Percentiles rank a stretch among this genome's conserved stretches.
phyloP scores from a whole-genome alignment of 805 yeast genomes.

The Trichomonascus vanleenenianus region DNA sequence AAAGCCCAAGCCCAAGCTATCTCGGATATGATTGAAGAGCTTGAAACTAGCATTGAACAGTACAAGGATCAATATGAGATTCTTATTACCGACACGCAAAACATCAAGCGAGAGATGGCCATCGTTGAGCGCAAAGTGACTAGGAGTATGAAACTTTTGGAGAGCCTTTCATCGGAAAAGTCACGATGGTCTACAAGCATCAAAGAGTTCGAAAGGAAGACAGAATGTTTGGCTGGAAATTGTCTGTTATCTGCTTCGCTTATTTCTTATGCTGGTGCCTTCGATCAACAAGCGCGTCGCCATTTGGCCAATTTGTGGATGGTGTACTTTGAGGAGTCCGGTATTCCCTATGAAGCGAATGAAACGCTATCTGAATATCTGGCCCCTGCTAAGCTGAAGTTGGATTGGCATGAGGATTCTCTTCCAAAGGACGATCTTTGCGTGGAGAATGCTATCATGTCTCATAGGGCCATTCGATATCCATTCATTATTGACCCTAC shows the following conservation, averaged over 20 bases:
- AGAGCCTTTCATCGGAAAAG: conserved; percentile 58
- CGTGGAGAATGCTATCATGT: conserved; percentile 54
- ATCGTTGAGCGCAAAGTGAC: conserved; percentile 50
- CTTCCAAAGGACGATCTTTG: conserved; percentile 52
- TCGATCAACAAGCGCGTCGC: conserved; percentile 43
- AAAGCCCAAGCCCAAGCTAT: conserved; percentile 66
- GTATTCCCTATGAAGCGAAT: conserved; percentile 33
- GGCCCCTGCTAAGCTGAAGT: conserved; percentile 33
- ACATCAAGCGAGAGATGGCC: conserved; percentile 62
- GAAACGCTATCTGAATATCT: conserved; percentile 30
- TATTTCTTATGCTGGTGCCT: conserved; percentile 50
- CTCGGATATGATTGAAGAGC: conserved; percentile 70
- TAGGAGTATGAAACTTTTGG: conserved; percentile 56
- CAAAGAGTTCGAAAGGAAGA: conserved; percentile 39
- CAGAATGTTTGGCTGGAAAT: conserved; percentile 52
- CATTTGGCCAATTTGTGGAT: conserved; percentile 33
- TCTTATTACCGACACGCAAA: conserved; percentile 72
- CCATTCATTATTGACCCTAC: conserved; percentile 74
- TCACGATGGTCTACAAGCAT: conserved; percentile 64
- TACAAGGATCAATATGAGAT: conserved; percentile 64
- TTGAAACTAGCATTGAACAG: conserved; percentile 57
- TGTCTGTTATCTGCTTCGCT: conserved; percentile 56
- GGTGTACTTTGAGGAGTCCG: conserved; percentile 27
- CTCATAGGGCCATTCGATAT: conserved; percentile 33
- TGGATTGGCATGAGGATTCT: conserved; percentile 47